Base-by-base conservation (phyloP, 1,139 yeast genomes). In the Candida tropicalis region DNA sequence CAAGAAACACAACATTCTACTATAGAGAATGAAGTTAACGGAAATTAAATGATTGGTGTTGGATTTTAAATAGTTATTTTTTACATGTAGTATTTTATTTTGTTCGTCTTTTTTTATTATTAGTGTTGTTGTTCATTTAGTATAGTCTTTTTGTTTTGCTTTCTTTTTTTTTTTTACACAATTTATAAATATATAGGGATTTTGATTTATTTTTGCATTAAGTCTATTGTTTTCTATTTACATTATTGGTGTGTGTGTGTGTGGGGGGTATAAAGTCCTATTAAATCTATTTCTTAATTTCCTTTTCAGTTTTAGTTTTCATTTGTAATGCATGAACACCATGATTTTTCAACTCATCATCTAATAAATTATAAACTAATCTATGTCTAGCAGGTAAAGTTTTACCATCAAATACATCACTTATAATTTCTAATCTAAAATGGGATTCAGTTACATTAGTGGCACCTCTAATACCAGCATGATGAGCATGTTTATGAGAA, bases 251-350 rank as follows among this genome's bases (percentile, higher is more conserved):
- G n/a, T n/a, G n/a, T n/a, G n/a, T n/a, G n/a, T n/a, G n/a, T n/a
- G n/a, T n/a, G n/a, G n/a, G n/a, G n/a, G n/a, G n/a, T n/a, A n/a
- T n/a, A n/a, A 20, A 6, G 15, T 20, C 18, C 18, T 23, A 22
- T n/a, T 20, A 2, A 20, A 29, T 13, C 25, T 49, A 54, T 51
- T 66, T 73, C 22, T 63, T 66, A 45, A 68, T 70, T 57, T 89
- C 96, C 31, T 68, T 73, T 0, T 79, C 77, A 1, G 98, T 90
- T 63, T 87, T 87, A 0, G 96, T 85, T 58, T 83, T 81, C 66
- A 93, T 75, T 60, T 89, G 97, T 48, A 93, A 69, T 0, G 98
- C 97, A 67, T 93, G 99, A 17, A 93, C 81, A 1, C 96, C 93
- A 43, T 79, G 75, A 41, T 69, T 71, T 43, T 76, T 73, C 58